These are phyloP conservation scores for Pilaira anomala DNA, from an alignment of 192 early-diverging fungal genomes.

Conservation along the genomic window DNA sequence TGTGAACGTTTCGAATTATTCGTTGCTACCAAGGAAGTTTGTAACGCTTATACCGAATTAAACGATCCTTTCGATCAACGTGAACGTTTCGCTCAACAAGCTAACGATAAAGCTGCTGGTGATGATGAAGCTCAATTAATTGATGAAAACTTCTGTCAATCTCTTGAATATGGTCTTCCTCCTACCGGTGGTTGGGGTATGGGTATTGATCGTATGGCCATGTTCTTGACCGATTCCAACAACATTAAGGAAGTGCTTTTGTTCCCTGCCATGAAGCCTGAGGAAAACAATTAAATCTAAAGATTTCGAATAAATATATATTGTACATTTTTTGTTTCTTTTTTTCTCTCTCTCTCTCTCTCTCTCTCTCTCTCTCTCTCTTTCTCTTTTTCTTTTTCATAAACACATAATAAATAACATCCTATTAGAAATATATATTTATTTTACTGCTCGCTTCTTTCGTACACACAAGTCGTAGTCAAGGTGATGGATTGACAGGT, in stretches of 20 bases:
- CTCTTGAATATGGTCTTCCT: conserved; percentile 95
- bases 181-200: conserved; percentile 94
- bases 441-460: no score
- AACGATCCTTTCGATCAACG: conserved; percentile 99
- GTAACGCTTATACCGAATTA: conserved; percentile 99
- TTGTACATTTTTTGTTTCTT: no score
- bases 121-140: conserved; percentile 99
- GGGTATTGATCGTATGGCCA: conserved; percentile 95
- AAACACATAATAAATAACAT: no score
- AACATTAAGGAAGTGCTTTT: conserved; percentile 83
- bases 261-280: conserved; percentile 73
- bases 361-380: no score
- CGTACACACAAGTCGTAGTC: no score
- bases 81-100: conserved; percentile 97
- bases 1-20: conserved; percentile 99
- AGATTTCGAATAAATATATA: no score
- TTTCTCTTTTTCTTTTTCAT: no score
- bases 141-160: conserved; percentile 96
- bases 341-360: no score
- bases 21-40: conserved; percentile 98
- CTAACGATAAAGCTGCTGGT: conserved; percentile 93
- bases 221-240: conserved; percentile 98
- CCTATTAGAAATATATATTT: no score
- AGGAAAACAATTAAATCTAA: conserved; percentile 40
- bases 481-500: no score